Evolutionary conservation across 768 basidiomycete species (phyloP).

Genomic region (Russula sp.): DNA sequence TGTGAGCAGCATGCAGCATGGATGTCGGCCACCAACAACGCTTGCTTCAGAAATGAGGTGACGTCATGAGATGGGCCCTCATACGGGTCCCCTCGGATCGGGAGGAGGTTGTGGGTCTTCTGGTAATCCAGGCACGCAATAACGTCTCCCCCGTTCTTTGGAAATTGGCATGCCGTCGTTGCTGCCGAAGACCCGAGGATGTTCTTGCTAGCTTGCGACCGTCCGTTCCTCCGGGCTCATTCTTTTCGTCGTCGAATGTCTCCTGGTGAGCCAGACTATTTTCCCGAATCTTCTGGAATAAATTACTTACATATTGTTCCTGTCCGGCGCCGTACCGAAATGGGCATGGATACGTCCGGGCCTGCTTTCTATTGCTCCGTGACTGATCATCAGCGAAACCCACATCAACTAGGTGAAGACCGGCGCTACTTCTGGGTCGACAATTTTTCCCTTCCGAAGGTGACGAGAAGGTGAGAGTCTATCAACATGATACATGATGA

Average conservation of each 20-base stretch:
- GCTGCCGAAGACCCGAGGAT: conserved; percentile 1
- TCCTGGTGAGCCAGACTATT: background rate
- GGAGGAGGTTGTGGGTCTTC: background rate
- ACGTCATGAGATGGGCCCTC: conserved; percentile 7
- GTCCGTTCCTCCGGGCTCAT: background rate
- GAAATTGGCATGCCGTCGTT: background rate
- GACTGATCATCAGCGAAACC: conserved; percentile 13
- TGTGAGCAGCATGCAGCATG: background rate
- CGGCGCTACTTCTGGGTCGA: background rate
- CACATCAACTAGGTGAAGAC: conserved; percentile 8
- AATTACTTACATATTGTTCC: conserved; percentile 6
- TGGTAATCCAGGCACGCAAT: conserved; percentile 3
- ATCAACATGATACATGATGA: background rate
- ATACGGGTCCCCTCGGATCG: conserved; percentile 7
- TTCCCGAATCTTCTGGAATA: conserved; percentile 2
- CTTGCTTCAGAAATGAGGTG: background rate
- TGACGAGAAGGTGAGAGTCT: background rate
- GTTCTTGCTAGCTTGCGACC: background rate
- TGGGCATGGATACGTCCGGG: conserved; percentile 3
- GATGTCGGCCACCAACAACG: background rate
- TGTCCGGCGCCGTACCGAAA: conserved; percentile 1
- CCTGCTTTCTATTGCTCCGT: conserved; percentile 2
- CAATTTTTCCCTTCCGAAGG: background rate
- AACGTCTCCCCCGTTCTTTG: background rate
- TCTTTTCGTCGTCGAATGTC: background rate